phyloP scores from a whole-genome alignment of 768 basidiomycete genomes.

The Suillus variegatus region DNA sequence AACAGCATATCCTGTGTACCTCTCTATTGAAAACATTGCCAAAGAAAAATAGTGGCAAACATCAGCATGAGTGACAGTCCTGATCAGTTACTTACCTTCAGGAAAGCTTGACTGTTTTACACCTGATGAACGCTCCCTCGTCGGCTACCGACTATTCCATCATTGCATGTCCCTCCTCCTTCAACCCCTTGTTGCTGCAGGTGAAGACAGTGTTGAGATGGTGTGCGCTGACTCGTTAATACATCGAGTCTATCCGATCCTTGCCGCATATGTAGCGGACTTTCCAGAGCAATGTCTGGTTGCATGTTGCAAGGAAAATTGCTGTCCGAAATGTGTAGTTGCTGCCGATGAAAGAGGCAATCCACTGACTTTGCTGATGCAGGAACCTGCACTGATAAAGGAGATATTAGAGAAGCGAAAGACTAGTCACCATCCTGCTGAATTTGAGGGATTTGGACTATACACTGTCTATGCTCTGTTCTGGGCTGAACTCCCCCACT shows the following conservation, averaged over 20 bases:
- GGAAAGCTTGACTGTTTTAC: conserved; percentile 12
- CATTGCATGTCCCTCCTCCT: conserved; percentile 20
- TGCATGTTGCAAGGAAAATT: conserved; percentile 14
- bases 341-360: conserved; percentile 2
- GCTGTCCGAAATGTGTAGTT: conserved; percentile 12
- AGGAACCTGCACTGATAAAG: background rate
- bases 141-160: conserved; percentile 23
- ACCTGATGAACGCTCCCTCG: conserved; percentile 4
- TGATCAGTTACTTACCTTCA: conserved; percentile 12
- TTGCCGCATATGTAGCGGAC: conserved; percentile 27
- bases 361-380: background rate
- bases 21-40: conserved; percentile 26
- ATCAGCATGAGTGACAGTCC: conserved; percentile 10
- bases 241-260: conserved; percentile 19
- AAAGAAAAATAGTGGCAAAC: conserved; percentile 16
- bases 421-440: conserved; percentile 8
- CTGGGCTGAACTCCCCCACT: conserved; percentile 41
- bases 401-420: conserved; percentile 4
- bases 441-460: conserved; percentile 5
- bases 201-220: background rate
- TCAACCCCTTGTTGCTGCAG: conserved; percentile 11
- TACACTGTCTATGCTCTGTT: conserved; percentile 31
- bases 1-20: conserved; percentile 26
- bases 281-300: conserved; percentile 23
- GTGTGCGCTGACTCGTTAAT: conserved; percentile 17